A percentile compares a stretch with the other conserved stretches of the same genome.
These are phyloP conservation scores for Cladosporium phlei DNA, from an alignment of 2,329 filamentous ascomycete species.

Conservation along the genomic window DNA sequence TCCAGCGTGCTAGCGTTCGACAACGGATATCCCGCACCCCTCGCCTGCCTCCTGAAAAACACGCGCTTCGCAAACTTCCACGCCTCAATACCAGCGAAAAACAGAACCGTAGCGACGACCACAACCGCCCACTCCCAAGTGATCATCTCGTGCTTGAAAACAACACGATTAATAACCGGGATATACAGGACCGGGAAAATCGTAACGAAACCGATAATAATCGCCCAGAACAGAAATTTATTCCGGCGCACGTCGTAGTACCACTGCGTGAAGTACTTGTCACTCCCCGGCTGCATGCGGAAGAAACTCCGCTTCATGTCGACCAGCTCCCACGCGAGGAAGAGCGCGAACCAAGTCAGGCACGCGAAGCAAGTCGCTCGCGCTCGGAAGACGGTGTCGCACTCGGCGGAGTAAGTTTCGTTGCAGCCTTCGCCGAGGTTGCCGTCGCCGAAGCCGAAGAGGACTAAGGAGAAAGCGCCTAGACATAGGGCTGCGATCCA, in stretches of 20 bases:
- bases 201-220: constrained; percentile 42
- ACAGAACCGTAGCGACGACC: constrained; percentile 57
- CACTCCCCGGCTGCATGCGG: constrained; percentile 62
- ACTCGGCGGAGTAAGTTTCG: constrained; percentile 49
- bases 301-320: constrained; percentile 70
- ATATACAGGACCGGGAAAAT: constrained; percentile 56
- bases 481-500: constrained; percentile 71
- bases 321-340: constrained; percentile 75
- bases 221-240: constrained; percentile 53
- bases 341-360: constrained; percentile 71
- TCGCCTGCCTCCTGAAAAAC: constrained; percentile 16
- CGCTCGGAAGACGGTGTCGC: constrained; percentile 65
- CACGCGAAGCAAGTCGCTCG: constrained; percentile 69
- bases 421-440: constrained; percentile 58
- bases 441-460: constrained; percentile 54
- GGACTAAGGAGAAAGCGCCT: constrained; percentile 58
- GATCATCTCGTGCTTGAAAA: constrained; percentile 64
- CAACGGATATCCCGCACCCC: constrained; percentile 26
- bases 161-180: constrained; percentile 59
- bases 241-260: constrained; percentile 62
- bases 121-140: constrained; percentile 67
- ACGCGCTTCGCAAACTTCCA: constrained; percentile 65
- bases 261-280: constrained; percentile 62
- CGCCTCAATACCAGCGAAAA: constrained; percentile 59
- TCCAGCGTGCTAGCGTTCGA: constrained; percentile 38